These are phyloP conservation scores for Orbilia blumenaviensis DNA, from an alignment of 2,329 filamentous ascomycete genomes.

Conservation along the genomic window DNA sequence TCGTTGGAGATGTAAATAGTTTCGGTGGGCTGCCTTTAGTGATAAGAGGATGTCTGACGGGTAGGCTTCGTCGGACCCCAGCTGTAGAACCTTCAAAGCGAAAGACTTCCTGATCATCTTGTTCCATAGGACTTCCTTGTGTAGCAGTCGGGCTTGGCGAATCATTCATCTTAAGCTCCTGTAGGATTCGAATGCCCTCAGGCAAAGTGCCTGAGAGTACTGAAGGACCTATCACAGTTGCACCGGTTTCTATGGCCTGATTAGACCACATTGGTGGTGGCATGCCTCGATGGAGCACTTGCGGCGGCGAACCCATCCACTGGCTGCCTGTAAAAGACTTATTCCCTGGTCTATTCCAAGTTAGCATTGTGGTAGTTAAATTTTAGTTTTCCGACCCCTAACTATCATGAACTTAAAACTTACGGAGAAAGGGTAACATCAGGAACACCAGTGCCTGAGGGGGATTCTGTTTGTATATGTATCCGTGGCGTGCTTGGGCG, in stretches of 20 bases:
- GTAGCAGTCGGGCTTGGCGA: not conserved
- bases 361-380: not conserved
- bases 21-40: not conserved
- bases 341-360: slow-evolving; percentile 14
- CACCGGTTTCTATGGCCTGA: not conserved
- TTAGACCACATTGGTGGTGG: slow-evolving; percentile 4
- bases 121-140: slow-evolving; percentile 8
- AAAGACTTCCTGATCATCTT: slow-evolving; percentile 35
- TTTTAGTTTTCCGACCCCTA: not conserved
- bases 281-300: slow-evolving; percentile 13
- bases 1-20: slow-evolving; percentile 11
- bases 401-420: not conserved
- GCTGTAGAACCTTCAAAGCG: slow-evolving; percentile 9
- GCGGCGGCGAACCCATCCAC: not conserved
- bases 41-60: not conserved
- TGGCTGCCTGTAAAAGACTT: not conserved
- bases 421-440: slow-evolving; percentile 45
- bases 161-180: slow-evolving; percentile 29
- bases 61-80: not conserved
- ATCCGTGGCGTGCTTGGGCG: not conserved
- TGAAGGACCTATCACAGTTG: not conserved
- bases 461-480: slow-evolving; percentile 2
- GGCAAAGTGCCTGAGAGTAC: slow-evolving; percentile 9
- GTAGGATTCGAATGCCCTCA: slow-evolving; percentile 26
- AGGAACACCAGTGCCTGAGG: slow-evolving; percentile 13